phyloP scores from a whole-genome alignment of 1,139 yeast genomes.

The Sugiyamaella xylanicola region DNA sequence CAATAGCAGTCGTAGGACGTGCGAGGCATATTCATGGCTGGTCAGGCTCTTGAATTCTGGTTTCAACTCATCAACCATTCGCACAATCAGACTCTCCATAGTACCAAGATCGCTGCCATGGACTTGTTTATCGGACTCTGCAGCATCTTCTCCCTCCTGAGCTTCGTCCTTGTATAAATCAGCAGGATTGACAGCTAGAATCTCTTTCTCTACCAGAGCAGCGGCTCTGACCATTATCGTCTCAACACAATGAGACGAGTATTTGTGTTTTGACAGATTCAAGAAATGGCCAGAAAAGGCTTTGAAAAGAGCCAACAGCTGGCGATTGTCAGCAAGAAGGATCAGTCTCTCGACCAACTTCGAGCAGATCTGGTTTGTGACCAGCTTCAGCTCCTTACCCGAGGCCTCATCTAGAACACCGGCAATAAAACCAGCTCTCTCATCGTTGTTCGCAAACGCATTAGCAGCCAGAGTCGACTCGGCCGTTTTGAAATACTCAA shows the following conservation, averaged over 20 bases:
- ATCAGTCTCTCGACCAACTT: conserved; percentile 86
- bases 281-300: conserved; percentile 72
- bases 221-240: conserved; percentile 79
- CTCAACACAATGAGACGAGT: conserved; percentile 91
- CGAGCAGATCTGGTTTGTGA: conserved; percentile 92
- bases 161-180: conserved; percentile 22
- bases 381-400: conserved; percentile 90
- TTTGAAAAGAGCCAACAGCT: conserved; percentile 62
- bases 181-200: conserved; percentile 38
- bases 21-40: conserved; percentile 76
- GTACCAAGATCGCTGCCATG: conserved; percentile 47
- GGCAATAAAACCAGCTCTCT: conserved; percentile 66
- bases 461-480: conserved; percentile 82
- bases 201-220: conserved; percentile 73
- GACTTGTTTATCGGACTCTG: conserved; percentile 42
- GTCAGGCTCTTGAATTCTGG: conserved; percentile 63
- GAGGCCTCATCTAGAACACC: conserved; percentile 83
- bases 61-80: conserved; percentile 66
- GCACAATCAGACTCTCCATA: conserved; percentile 65
- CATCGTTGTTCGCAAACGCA: conserved; percentile 76
- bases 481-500: conserved; percentile 90
- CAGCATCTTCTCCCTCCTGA: conserved; percentile 31
- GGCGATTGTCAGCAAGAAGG: conserved; percentile 63
- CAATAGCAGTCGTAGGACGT: conserved; percentile 72
- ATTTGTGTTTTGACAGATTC: conserved; percentile 81